Base-by-base conservation (phyloP, 495 filamentous ascomycete species). In the Talaromyces proteolyticus region DNA sequence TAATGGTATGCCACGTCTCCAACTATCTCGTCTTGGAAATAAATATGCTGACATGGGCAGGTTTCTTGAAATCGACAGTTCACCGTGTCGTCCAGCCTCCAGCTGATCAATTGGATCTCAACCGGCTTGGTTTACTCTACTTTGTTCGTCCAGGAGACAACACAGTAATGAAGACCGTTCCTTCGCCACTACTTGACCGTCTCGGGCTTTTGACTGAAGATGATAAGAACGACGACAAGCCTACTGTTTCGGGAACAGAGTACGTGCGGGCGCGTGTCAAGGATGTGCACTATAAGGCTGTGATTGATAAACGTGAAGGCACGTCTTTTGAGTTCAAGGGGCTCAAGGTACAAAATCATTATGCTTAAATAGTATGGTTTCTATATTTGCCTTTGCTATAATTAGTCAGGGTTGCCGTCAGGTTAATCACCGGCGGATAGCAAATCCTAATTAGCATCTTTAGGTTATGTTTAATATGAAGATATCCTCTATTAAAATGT, bases 11-110 rank as follows among this genome's bases (percentile, higher is more conserved):
- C 4, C 14, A 4, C 29, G 4, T 14, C 14, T 34, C 14, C 14
- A n/a, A n/a, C n/a, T n/a, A n/a, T n/a, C n/a, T n/a, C n/a, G n/a
- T n/a, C n/a, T n/a, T n/a, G n/a, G n/a, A n/a, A n/a, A n/a, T n/a
- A n/a, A n/a, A n/a, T n/a, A n/a, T n/a, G n/a, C n/a, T n/a, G n/a
- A n/a, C n/a, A n/a, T n/a, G n/a, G n/a, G n/a, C 70, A 26, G 71
- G 73, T 1, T 66, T 67, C 38, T 57, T 77, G 40, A 73, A 76
- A 54, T 62, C 56, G 3, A 73, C 65, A 34, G 61, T 75, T n/a
- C 75, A 78, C 42, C 67, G 75, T 1, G 76, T 78, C 1, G 67
- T 74, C 34, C 61, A 72, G 7, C 72, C 70, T 7, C 72, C 73
- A 1, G 53, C 57, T 3, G 70, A 77, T 55, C 75, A 80, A 52